Evolutionary conservation across 225 moss, liverwort and hornwort genomes (phyloP).

Genomic region (Physcomitrium patens): DNA sequence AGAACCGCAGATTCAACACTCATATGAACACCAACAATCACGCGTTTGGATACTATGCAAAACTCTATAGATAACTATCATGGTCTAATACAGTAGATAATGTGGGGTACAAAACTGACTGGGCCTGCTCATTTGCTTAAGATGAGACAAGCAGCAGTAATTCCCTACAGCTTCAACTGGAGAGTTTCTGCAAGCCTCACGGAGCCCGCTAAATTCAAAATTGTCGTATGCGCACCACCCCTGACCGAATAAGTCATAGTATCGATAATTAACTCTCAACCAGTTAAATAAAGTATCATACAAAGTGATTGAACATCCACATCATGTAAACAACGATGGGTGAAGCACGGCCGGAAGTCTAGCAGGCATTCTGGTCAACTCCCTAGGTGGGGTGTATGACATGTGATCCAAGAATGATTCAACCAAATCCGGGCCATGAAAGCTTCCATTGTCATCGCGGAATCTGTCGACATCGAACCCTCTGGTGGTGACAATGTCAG

Average conservation of each 20-base stretch:
- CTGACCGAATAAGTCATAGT: constrained; percentile 40
- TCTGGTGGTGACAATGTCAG: constrained; percentile 46
- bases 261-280: constrained; percentile 38
- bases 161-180: constrained; percentile 38
- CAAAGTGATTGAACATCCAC: constrained; percentile 24
- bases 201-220: constrained; percentile 38
- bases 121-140: constrained; percentile 32
- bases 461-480: constrained; percentile 57
- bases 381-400: constrained; percentile 56
- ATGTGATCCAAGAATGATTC: constrained; percentile 69
- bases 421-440: constrained; percentile 39
- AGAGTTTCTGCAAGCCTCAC: constrained; percentile 30
- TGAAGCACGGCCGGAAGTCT: constrained; percentile 65
- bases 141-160: constrained; percentile 21
- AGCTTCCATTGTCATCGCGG: constrained; percentile 42
- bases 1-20: constrained; percentile 23
- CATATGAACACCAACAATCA: constrained; percentile 29
- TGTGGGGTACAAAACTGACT: constrained; percentile 35
- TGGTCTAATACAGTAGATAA: constrained; percentile 48
- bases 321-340: constrained; percentile 59
- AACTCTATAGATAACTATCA: constrained; percentile 39
- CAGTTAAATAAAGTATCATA: constrained; percentile 51
- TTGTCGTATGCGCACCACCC: constrained; percentile 33
- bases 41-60: constrained; percentile 32
- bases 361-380: constrained; percentile 58